Evolutionary conservation across 2,329 filamentous ascomycete species (phyloP).

Genomic region (Fusarium chlamydosporum): DNA sequence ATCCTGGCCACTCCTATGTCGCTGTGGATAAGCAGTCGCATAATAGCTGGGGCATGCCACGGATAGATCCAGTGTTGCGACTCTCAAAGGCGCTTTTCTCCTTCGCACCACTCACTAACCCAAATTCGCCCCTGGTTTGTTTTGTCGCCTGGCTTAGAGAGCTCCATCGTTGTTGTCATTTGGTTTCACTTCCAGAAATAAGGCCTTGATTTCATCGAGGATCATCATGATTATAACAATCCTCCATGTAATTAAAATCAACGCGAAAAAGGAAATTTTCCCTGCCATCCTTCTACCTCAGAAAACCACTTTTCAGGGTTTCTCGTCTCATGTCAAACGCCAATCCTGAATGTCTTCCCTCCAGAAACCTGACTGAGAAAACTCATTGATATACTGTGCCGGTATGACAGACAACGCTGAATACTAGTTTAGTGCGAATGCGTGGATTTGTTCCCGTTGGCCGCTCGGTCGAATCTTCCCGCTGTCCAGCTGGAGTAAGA

Average conservation of each 20-base stretch:
- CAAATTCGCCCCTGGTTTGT: slow-evolving; percentile 30
- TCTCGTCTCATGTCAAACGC: background rate
- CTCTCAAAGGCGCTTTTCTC: slow-evolving; percentile 8
- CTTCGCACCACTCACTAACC: slow-evolving; percentile 31
- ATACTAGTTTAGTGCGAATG: slow-evolving; percentile 7
- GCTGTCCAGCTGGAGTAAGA: slow-evolving; percentile 3
- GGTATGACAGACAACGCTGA: background rate
- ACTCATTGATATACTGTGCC: slow-evolving; percentile 6
- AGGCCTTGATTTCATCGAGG: slow-evolving; percentile 15
- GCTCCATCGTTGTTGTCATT: slow-evolving; percentile 29
- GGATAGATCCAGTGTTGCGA: slow-evolving; percentile 41
- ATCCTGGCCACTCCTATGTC: slow-evolving; percentile 17
- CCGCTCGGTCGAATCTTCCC: slow-evolving; percentile 36
- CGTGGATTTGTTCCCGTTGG: slow-evolving; percentile 31
- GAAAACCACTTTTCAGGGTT: slow-evolving; percentile 17
- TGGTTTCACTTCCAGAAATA: slow-evolving; percentile 7
- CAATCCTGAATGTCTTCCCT: slow-evolving; percentile 7
- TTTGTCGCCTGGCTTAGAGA: slow-evolving; percentile 21
- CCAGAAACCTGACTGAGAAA: slow-evolving; percentile 9
- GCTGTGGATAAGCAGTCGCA: slow-evolving; percentile 24
- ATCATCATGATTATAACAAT: slow-evolving; percentile 17
- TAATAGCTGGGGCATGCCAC: slow-evolving; percentile 29
- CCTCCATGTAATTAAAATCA: slow-evolving; percentile 21
- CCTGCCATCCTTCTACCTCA: background rate
- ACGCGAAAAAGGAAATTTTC: slow-evolving; percentile 9